Evolutionary conservation across 192 early-diverging fungal genomes (phyloP), one percentile per base, ranked within the genome.

Genomic region (Phycomyces blakesleeanus): DNA sequence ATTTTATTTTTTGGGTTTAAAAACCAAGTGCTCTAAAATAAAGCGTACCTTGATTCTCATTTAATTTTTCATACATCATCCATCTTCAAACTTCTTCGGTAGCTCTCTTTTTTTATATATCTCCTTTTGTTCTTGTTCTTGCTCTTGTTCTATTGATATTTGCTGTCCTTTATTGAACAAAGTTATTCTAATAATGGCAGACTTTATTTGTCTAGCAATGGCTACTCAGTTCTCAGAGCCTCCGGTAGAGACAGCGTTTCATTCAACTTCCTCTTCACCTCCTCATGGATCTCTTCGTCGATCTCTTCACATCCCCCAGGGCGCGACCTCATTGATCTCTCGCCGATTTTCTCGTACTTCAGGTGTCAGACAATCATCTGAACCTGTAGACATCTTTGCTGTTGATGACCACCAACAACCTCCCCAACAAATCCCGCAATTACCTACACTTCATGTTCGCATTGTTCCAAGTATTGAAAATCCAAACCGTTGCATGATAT

Each of bases 401-500:
- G 47, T 24, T 29, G 20, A 52, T n/a, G 55, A 37, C 53, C 21
- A 27, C 26, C 38, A 27, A 44, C 20, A 51, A 44, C 58, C 38
- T 15, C 37, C 29, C 55, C 27, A 20, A 26, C 25, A 55, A n/a
- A 7, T 49, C 20, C 12, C 11, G 29, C 40, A 49, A 47, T 18
- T 22, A 20, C 14, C 55, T 20, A 39, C 11, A 22, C 24, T 62
- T 42, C 81, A 82, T 71, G 73, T 86, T 18, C 78, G 82, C 12
- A 78, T 86, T 42, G 82, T 82, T 49, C 84, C 71, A 9, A 51
- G 54, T 25, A 59, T 69, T 8, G 68, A 69, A 25, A 42, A 79
- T 15, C 78, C 75, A 51, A 61, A 44, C 51, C 78, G 79, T 51
- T 78, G 76, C 51, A 65, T 87, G 37, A 78, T 82, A 53, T 87